Base-by-base conservation (phyloP, 805 yeast genomes). In the Yamadazyma paraphyllophila region DNA sequence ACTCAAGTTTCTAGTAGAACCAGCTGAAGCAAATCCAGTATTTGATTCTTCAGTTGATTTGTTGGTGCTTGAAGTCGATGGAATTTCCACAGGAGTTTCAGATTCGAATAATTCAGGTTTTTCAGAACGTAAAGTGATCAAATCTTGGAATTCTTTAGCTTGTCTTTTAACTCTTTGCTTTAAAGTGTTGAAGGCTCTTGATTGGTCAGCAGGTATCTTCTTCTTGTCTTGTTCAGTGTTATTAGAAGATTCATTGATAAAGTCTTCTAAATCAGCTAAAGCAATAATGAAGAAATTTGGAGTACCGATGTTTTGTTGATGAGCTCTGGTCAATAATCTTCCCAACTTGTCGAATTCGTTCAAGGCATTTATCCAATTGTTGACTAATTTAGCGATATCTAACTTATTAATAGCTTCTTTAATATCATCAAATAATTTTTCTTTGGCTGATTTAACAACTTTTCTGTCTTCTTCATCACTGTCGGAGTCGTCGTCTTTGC, bases 371-470 rank as follows among this genome's bases (percentile, higher is more conserved):
- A 82, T 76, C 96, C 97, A 92, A 67, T 88, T 92, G 59, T 80
- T 81, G 53, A 78, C 77, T 67, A 79, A 77, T 58, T 81, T 82
- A 41, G 83, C 82, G 48, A 77, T 76, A 60, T 84, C 90, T 58
- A 90, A 80, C 43, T 80, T 76, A 58, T 81, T 83, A 55, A 84
- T 78, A 29, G 79, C 67, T 20, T 74, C 74, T 56, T 80, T 83
- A 71, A 94, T 78, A 65, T 94, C 99, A 62, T 90, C 97, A 56
- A 90, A 65, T 49, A 90, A 76, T 73, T 92, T 94, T 54, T 91
- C 98, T 70, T 85, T 88, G 44, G 97, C 96, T 47, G 94, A 83
- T 71, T 88, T 91, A 56, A 92, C 96, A 35, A 90, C 89, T 55
- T 84, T 86, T 63, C 82, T 85, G 60, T 83, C 87, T 48, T 85